Percentiles rank a stretch among this genome's conserved stretches.
Conservation (phyloP, 306 rosid genomes). For the Medicago ruthenica region DNA sequence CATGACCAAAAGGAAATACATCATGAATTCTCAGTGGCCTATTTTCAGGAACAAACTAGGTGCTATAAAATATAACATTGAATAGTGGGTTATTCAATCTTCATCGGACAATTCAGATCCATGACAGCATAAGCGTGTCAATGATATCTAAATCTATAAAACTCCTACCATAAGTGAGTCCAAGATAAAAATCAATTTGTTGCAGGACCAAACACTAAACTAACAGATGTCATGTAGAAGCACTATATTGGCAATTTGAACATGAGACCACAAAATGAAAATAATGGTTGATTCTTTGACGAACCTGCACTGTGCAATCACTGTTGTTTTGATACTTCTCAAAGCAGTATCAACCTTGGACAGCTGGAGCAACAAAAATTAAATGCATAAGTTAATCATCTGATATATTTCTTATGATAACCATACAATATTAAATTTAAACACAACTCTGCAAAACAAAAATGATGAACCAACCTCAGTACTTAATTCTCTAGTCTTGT, state of each 20-base stretch:
- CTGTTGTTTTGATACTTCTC: slow-evolving; percentile 61
- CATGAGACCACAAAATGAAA: neutral
- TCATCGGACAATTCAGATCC: neutral
- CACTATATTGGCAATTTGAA: slow-evolving; percentile 26
- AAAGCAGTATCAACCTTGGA: slow-evolving; percentile 60
- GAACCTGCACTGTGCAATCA: slow-evolving; percentile 79
- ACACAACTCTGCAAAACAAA: slow-evolving; percentile 26
- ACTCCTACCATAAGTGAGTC: neutral
- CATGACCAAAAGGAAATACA: neutral
- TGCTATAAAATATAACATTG: neutral
- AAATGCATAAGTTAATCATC: slow-evolving; percentile 20
- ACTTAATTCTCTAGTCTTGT: slow-evolving; percentile 68
- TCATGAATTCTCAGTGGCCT: neutral
- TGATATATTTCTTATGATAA: neutral
- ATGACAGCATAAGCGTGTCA: neutral
- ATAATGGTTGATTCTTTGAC: slow-evolving; percentile 23
- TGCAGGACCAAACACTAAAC: neutral
- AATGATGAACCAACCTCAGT: slow-evolving; percentile 51
- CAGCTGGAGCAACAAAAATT: slow-evolving; percentile 58
- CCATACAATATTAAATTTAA: slow-evolving; percentile 13
- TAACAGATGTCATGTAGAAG: neutral
- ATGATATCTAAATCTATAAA: slow-evolving; percentile 1
- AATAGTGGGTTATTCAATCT: neutral
- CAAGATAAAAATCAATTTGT: neutral
- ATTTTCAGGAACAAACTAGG: neutral